Conservation (phyloP, 2,329 filamentous ascomycete genomes). For the Diaporthe ilicicola region DNA sequence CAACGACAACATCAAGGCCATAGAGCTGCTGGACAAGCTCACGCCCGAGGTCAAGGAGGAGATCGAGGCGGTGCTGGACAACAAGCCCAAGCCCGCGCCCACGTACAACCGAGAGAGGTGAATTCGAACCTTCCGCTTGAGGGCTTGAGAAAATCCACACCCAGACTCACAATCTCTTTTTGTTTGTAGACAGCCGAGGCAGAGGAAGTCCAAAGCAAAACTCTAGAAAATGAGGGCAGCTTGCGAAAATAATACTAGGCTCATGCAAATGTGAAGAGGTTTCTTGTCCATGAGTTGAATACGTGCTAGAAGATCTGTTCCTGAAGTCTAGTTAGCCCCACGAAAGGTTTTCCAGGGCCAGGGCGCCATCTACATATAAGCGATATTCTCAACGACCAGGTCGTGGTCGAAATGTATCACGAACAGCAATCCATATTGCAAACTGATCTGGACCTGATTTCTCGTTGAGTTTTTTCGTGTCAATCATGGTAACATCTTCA, state of each 20-base stretch:
- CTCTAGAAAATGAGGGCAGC: not conserved
- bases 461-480: too few species aligned
- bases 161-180: slow-evolving; percentile 10
- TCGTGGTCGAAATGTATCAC: too few species aligned
- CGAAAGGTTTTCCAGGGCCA: not conserved
- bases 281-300: not conserved
- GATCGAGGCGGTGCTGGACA: slow-evolving; percentile 56
- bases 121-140: slow-evolving; percentile 1
- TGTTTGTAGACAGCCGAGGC: slow-evolving; percentile 22
- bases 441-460: too few species aligned
- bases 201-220: slow-evolving; percentile 17
- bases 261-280: not conserved
- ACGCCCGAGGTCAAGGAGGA: slow-evolving; percentile 66
- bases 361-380: not conserved
- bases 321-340: not conserved
- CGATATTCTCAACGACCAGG: not conserved
- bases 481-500: too few species aligned
- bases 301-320: too few species aligned
- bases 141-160: not conserved
- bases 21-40: slow-evolving; percentile 62
- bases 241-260: not conserved
- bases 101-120: slow-evolving; percentile 39
- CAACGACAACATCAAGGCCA: slow-evolving; percentile 65
- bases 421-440: not conserved
- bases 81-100: slow-evolving; percentile 39